phyloP scores from a whole-genome alignment of 352 stramenopile genomes.

The Globisporangium abappressorium region DNA sequence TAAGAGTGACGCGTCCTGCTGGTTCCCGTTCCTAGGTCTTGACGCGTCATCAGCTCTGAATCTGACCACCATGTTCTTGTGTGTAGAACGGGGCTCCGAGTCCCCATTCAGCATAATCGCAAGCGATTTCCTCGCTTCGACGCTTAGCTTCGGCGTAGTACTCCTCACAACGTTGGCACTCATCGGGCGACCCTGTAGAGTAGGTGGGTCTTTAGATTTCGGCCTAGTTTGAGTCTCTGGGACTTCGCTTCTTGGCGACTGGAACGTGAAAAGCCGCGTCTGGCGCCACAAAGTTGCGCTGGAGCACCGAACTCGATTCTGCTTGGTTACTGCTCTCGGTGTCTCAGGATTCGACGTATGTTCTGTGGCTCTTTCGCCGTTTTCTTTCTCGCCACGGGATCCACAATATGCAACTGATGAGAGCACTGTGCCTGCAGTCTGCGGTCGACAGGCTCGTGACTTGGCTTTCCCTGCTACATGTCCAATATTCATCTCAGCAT shows the following conservation, averaged over 20 bases:
- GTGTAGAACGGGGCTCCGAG: neutral
- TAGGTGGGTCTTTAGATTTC: neutral
- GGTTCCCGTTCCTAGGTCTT: neutral
- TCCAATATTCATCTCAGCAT: neutral
- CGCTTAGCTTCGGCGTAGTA: slow-evolving; percentile 3
- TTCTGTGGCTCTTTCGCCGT: neutral
- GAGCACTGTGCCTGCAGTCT: slow-evolving; percentile 7
- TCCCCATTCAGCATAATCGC: slow-evolving; percentile 12
- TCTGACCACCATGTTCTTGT: neutral
- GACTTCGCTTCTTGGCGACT: slow-evolving; percentile 14
- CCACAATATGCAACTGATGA: neutral
- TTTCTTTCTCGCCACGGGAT: neutral
- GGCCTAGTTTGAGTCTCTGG: neutral
- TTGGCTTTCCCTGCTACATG: neutral
- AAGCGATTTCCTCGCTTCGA: slow-evolving; percentile 7
- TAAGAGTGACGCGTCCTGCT: neutral
- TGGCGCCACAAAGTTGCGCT: slow-evolving; percentile 49
- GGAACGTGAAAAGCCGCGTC: slow-evolving; percentile 40
- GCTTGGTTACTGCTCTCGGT: neutral
- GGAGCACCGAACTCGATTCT: slow-evolving; percentile 29
- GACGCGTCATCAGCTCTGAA: neutral
- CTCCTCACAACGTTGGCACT: slow-evolving; percentile 1
- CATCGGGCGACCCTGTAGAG: neutral
- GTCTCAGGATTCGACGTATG: neutral
- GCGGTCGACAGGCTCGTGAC: neutral